Conservation (phyloP, 352 stramenopile genomes). For the Pythium apleroticum region DNA sequence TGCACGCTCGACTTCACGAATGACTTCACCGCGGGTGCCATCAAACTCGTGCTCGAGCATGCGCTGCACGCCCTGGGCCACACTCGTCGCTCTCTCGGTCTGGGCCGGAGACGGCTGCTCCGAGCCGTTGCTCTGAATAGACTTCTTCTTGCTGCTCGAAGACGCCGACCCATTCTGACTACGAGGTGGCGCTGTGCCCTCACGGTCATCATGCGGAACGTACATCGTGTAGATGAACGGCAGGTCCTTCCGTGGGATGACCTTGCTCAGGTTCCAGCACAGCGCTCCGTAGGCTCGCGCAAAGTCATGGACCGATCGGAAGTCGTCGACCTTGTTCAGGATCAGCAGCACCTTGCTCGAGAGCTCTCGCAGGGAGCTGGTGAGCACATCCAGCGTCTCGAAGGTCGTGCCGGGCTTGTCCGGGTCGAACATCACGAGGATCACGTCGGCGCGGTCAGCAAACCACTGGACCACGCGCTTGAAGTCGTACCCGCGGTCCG, state of each 20-base stretch:
- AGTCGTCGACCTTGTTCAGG: conserved; percentile 90
- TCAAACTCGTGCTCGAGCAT: conserved; percentile 89
- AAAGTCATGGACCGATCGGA: conserved; percentile 86
- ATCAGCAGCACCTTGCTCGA: conserved; percentile 85
- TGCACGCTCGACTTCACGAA: conserved; percentile 78
- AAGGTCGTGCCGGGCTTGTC: conserved; percentile 89
- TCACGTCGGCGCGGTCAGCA: conserved; percentile 80
- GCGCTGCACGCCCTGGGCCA: conserved; percentile 41
- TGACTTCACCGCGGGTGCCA: conserved; percentile 78
- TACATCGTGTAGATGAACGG: conserved; percentile 91
- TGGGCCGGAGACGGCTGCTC: background rate
- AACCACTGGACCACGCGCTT: conserved; percentile 88
- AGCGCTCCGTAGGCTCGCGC: conserved; percentile 79
- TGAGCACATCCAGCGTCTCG: conserved; percentile 87
- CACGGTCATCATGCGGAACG: conserved; percentile 63
- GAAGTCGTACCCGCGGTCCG: conserved; percentile 85
- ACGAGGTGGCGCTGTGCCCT: conserved; percentile 13
- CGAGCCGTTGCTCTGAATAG: background rate
- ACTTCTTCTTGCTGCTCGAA: conserved; percentile 16
- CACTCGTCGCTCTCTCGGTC: background rate
- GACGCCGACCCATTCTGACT: background rate
- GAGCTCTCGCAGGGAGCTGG: conserved; percentile 66
- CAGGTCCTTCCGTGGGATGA: conserved; percentile 85
- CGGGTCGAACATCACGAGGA: conserved; percentile 89
- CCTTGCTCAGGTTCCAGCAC: conserved; percentile 89